Evolutionary conservation across 139 green algal genomes (phyloP).

Genomic region (Klebsormidium nitens): DNA sequence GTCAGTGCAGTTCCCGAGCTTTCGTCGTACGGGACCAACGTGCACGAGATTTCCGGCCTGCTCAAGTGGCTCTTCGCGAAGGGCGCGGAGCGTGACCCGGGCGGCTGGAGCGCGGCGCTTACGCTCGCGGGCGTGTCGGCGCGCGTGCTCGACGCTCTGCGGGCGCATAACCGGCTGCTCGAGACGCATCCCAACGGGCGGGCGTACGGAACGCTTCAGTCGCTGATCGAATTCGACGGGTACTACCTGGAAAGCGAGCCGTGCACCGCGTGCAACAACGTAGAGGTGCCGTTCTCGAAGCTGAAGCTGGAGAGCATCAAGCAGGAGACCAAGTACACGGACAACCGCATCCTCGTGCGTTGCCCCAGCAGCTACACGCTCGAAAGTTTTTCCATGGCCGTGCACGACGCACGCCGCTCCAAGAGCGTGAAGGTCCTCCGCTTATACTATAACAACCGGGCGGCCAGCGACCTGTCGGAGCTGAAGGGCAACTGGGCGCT

Average conservation of each 20-base stretch:
- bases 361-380: conserved; percentile 27
- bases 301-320: conserved; percentile 40
- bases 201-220: conserved; percentile 32
- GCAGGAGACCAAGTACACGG: conserved; percentile 46
- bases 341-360: conserved; percentile 43
- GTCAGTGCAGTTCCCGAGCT: too few relatives aligned
- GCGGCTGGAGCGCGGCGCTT: too few relatives aligned
- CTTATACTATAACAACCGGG: conserved; percentile 41
- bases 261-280: conserved; percentile 28
- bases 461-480: conserved; percentile 42
- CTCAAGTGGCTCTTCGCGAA: neutral
- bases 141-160: neutral
- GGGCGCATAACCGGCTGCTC: conserved; percentile 19
- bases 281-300: conserved; percentile 24
- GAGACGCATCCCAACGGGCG: conserved; percentile 38
- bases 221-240: conserved; percentile 41
- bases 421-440: conserved; percentile 37
- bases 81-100: too few relatives aligned
- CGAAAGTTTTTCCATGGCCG: conserved; percentile 28
- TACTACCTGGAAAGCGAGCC: conserved; percentile 46
- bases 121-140: too few relatives aligned
- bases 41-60: neutral
- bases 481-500: conserved; percentile 40
- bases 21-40: neutral
- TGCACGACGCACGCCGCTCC: conserved; percentile 35